Percentiles rank a stretch among this genome's conserved stretches.
phyloP scores from a whole-genome alignment of 2,329 filamentous ascomycete species.

The Trichoderma sp. region DNA sequence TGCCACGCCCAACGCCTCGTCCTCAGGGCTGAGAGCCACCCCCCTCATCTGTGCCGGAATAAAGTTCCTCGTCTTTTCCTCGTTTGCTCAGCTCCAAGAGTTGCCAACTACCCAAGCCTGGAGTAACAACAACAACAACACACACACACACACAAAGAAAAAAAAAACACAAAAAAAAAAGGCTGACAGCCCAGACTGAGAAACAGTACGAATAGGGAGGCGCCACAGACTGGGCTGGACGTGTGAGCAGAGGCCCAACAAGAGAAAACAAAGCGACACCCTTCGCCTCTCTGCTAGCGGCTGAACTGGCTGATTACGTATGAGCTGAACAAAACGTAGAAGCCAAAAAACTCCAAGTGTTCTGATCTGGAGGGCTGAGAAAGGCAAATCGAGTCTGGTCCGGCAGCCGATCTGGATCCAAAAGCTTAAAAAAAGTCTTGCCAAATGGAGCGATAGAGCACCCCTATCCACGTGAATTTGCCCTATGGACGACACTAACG shows the following conservation, averaged over 20 bases:
- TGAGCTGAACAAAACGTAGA: conserved; percentile 5
- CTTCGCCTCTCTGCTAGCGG: background rate
- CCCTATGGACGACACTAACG: conserved; percentile 12
- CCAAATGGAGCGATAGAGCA: conserved; percentile 2
- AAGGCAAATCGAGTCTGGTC: conserved; percentile 8
- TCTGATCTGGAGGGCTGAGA: conserved; percentile 2
- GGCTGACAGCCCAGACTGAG: background rate
- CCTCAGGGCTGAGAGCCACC: conserved; percentile 2
- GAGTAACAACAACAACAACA: background rate
- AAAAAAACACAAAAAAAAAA: background rate
- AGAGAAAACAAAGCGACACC: background rate
- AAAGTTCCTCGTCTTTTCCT: background rate
- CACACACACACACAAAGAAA: no score
- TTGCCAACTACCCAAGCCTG: background rate
- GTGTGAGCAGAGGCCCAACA: conserved; percentile 2
- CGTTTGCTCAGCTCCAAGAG: background rate
- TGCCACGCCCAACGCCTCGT: background rate
- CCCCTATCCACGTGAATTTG: conserved; percentile 9
- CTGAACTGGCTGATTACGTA: conserved; percentile 14
- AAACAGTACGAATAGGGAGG: conserved; percentile 1
- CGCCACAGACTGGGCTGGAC: background rate
- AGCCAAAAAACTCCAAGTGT: background rate
- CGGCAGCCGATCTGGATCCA: conserved; percentile 17
- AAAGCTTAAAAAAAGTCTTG: conserved; percentile 14
- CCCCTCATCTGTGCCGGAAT: background rate